These are phyloP conservation scores for Candida easanensis DNA, from an alignment of 805 yeast species.

Conservation along the genomic window DNA sequence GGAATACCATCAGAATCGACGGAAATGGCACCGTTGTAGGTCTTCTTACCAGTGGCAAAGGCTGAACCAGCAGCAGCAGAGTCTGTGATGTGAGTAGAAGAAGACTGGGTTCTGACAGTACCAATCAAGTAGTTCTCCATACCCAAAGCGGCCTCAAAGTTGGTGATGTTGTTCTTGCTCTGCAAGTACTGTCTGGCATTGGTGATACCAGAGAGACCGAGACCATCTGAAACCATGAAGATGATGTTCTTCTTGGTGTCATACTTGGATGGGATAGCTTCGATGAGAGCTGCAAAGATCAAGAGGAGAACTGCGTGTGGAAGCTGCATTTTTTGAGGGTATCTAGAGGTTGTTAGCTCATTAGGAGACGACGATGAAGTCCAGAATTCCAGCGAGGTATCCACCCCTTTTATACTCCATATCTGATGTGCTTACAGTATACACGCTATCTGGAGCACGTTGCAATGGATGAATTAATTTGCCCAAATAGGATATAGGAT, in stretches of 20 bases:
- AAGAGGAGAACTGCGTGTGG: constrained; percentile 23
- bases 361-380: too few relatives aligned
- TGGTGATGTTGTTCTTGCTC: constrained; percentile 43
- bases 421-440: too few relatives aligned
- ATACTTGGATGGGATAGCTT: constrained; percentile 26
- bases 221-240: constrained; percentile 89
- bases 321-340: constrained; percentile 18
- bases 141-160: constrained; percentile 50
- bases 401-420: too few relatives aligned
- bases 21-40: constrained; percentile 92
- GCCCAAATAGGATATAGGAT: too few relatives aligned
- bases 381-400: too few relatives aligned
- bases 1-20: constrained; percentile 65
- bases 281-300: constrained; percentile 22
- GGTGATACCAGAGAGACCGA: constrained; percentile 85
- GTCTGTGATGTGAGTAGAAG: constrained; percentile 75
- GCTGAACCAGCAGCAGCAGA: constrained; percentile 98
- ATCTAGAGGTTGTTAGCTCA: neutral
- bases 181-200: constrained; percentile 75
- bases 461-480: too few relatives aligned
- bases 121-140: constrained; percentile 76
- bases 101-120: constrained; percentile 79
- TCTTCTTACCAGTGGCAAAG: constrained; percentile 74
- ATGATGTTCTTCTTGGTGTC: constrained; percentile 65
- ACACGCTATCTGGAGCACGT: too few relatives aligned